These are phyloP conservation scores for Scutellaria galericulata DNA, from an alignment of 257 asterid genomes.

Conservation along the genomic window DNA sequence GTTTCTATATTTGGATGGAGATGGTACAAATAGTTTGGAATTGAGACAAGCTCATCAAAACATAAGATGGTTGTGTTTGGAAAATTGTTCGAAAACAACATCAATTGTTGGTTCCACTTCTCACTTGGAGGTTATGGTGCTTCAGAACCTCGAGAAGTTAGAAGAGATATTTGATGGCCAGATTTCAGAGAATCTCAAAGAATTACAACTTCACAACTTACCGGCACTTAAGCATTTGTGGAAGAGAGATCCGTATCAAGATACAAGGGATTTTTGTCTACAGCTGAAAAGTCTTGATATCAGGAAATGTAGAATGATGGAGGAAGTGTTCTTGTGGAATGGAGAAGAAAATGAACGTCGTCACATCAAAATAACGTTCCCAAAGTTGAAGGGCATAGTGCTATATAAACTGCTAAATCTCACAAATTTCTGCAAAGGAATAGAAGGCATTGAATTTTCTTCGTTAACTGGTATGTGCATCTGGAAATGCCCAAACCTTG, in stretches of 20 bases:
- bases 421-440: background rate
- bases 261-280: background rate
- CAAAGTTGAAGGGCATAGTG: background rate
- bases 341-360: background rate
- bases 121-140: no score
- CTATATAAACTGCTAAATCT: background rate
- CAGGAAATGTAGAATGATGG: background rate
- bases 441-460: background rate
- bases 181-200: no score
- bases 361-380: background rate
- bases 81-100: background rate
- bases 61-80: background rate
- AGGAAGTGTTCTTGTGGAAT: conserved; percentile 4
- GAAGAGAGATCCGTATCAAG: no score
- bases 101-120: background rate
- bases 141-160: no score
- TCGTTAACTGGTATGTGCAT: background rate
- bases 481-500: background rate
- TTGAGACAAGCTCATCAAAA: background rate
- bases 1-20: background rate
- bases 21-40: background rate
- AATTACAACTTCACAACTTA: no score
- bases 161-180: no score
- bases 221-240: no score
- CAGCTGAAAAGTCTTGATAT: background rate